phyloP scores from a whole-genome alignment of 2,329 filamentous ascomycete genomes.

The Zymoseptoria ardabiliae region DNA sequence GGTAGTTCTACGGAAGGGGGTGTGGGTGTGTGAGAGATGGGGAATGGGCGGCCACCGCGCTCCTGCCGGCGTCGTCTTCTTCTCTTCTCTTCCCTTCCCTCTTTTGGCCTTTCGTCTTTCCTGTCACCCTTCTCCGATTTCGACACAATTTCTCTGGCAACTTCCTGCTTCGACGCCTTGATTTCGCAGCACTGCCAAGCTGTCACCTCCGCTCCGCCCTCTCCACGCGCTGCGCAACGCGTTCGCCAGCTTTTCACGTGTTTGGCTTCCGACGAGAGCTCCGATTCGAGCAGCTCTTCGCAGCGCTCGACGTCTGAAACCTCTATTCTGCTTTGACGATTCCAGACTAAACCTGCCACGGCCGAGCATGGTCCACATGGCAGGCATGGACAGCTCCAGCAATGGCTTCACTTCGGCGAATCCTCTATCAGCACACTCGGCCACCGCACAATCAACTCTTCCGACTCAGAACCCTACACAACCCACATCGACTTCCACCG shows the following conservation, averaged over 20 bases:
- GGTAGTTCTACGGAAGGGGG: too few relatives aligned
- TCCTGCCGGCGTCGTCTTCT: too few relatives aligned
- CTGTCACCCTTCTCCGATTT: neutral
- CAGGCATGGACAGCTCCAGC: conserved; percentile 26
- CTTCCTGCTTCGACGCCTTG: too few relatives aligned
- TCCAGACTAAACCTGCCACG: neutral
- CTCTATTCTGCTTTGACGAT: conserved; percentile 8
- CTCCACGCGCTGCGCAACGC: neutral
- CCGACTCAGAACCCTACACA: neutral
- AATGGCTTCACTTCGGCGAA: conserved; percentile 24
- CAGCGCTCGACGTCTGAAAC: conserved; percentile 1
- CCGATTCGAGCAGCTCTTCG: neutral
- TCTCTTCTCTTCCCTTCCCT: neutral
- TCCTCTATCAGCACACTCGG: conserved; percentile 1
- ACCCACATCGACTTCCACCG: conserved; percentile 1
- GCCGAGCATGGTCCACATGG: conserved; percentile 4
- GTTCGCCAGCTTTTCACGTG: neutral
- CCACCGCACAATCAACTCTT: neutral
- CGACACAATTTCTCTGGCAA: neutral
- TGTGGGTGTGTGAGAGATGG: too few relatives aligned
- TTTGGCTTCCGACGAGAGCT: neutral
- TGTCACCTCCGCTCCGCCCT: neutral
- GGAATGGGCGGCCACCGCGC: too few relatives aligned
- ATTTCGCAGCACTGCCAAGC: neutral
- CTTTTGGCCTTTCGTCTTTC: neutral